Percentiles rank a stretch among this genome's conserved stretches.
These are phyloP conservation scores for Sphaceloma murrayae DNA, from an alignment of 2,329 filamentous ascomycete species.

Conservation along the genomic window DNA sequence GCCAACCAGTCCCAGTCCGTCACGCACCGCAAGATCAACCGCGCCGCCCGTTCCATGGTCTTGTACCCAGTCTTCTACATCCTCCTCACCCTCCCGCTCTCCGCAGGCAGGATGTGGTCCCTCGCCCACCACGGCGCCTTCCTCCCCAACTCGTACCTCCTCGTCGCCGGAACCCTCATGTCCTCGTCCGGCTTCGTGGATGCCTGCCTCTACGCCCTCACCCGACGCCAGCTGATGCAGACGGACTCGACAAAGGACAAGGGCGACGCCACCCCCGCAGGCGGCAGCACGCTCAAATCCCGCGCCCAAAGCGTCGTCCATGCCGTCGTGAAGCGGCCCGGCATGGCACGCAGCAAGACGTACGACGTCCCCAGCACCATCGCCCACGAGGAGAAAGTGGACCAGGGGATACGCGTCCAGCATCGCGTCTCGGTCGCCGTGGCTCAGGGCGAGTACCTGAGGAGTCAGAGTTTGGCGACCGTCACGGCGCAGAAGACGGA, in stretches of 20 bases:
- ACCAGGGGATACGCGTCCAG: slow-evolving; percentile 6
- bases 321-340: not conserved
- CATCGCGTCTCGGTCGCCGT: slow-evolving; percentile 1
- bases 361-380: not conserved
- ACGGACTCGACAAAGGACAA: slow-evolving; percentile 24
- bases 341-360: slow-evolving; percentile 4
- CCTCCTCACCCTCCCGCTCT: slow-evolving; percentile 57
- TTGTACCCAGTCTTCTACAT: slow-evolving; percentile 62
- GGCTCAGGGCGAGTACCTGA: slow-evolving; percentile 1
- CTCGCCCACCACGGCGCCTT: slow-evolving; percentile 43
- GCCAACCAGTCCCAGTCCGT: slow-evolving; percentile 13
- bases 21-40: slow-evolving; percentile 24
- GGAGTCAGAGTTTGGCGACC: too few species aligned
- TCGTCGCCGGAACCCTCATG: slow-evolving; percentile 46
- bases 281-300: not conserved
- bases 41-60: slow-evolving; percentile 50
- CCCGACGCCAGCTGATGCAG: slow-evolving; percentile 46
- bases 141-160: slow-evolving; percentile 36
- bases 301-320: not conserved
- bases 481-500: too few species aligned
- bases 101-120: slow-evolving; percentile 52
- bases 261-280: not conserved
- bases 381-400: not conserved
- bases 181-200: slow-evolving; percentile 52
- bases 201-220: slow-evolving; percentile 49